Conservation (phyloP, 768 basidiomycete species). For the Psilocybe sp. region DNA sequence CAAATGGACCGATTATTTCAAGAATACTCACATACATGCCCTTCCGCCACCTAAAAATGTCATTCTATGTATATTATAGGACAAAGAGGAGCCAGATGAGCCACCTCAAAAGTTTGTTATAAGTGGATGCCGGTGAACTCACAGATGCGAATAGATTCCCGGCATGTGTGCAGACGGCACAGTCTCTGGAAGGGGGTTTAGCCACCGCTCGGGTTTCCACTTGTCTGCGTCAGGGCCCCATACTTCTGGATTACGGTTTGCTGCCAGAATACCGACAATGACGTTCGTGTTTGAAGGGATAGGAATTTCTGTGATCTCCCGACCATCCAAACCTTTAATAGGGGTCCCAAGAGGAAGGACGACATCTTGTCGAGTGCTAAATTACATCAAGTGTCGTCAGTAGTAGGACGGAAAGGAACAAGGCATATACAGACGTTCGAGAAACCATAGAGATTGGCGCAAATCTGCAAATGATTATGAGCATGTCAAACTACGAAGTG, state of each 20-base stretch:
- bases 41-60: slow-evolving; percentile 42
- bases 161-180: slow-evolving; percentile 19
- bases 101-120: background rate
- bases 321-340: slow-evolving; percentile 34
- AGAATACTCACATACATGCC: slow-evolving; percentile 40
- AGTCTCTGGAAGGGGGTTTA: slow-evolving; percentile 15
- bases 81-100: background rate
- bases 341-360: slow-evolving; percentile 41
- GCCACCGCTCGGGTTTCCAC: slow-evolving; percentile 44
- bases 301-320: slow-evolving; percentile 30
- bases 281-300: slow-evolving; percentile 40
- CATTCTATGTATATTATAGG: slow-evolving; percentile 6
- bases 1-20: slow-evolving; percentile 11
- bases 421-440: background rate
- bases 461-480: slow-evolving; percentile 12
- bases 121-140: background rate
- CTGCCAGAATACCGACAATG: slow-evolving; percentile 31
- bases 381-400: background rate
- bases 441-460: background rate
- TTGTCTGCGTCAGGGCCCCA: slow-evolving; percentile 41
- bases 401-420: background rate
- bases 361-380: slow-evolving; percentile 26
- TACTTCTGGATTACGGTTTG: slow-evolving; percentile 30
- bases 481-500: too few relatives aligned
- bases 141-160: slow-evolving; percentile 23